phyloP scores from a whole-genome alignment of 306 rosid species.

The Heteromeles arbutifolia region DNA sequence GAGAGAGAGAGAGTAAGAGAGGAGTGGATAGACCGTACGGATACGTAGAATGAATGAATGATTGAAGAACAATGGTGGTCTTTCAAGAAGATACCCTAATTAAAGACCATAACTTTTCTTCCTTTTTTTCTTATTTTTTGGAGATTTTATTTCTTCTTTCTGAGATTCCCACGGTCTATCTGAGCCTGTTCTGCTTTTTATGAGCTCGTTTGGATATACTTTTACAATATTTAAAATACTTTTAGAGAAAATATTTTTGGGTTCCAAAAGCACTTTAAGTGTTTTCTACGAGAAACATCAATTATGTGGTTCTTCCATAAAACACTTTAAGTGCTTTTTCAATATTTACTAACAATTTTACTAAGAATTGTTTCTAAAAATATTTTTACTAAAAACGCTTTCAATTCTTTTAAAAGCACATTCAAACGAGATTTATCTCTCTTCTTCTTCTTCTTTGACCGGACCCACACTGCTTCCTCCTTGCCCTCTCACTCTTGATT shows the following conservation, averaged over 20 bases:
- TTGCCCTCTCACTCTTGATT: not conserved
- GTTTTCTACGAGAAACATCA: too few relatives aligned
- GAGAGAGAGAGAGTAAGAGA: conserved; percentile 11
- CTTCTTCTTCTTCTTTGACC: conserved; percentile 13
- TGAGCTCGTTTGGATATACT: too few relatives aligned
- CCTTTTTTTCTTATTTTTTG: not conserved
- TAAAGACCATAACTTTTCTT: not conserved
- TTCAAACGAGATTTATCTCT: too few relatives aligned
- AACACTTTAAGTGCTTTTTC: too few relatives aligned
- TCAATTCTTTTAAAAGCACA: too few relatives aligned
- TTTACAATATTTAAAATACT: too few relatives aligned
- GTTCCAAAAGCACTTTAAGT: too few relatives aligned
- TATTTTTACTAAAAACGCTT: too few relatives aligned
- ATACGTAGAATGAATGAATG: conserved; percentile 4
- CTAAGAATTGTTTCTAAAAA: too few relatives aligned
- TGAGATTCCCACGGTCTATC: conserved; percentile 19
- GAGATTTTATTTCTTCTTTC: not conserved
- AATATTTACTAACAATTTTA: too few relatives aligned
- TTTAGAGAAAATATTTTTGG: too few relatives aligned
- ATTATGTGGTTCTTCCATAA: too few relatives aligned
- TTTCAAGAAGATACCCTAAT: not conserved
- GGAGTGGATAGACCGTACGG: conserved; percentile 22
- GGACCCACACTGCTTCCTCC: conserved; percentile 5
- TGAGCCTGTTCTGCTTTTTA: conserved; percentile 15
- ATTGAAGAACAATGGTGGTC: not conserved